Evolutionary conservation across 805 yeast genomes (phyloP), one percentile per base, ranked within the genome.

Genomic region (Nakazawaea laoshanensis): DNA sequence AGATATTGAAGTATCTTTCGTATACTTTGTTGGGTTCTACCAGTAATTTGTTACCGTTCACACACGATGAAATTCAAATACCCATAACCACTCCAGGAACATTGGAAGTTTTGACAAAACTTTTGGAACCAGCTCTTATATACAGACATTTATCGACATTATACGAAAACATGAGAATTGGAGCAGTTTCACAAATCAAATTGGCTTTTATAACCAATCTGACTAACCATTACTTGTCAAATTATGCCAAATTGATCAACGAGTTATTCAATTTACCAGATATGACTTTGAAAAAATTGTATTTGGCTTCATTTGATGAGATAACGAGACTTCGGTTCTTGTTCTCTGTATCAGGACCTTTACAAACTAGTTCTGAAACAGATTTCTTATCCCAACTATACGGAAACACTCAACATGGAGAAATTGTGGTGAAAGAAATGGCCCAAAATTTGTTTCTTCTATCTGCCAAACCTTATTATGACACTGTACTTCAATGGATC

Each of bases 61-160:
- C 52, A 12, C 45, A 48, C 6, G 55, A 55, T 13, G 36, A 42
- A 15, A 46, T 59, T 15, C 48, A 42, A 5, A 47, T 82, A 3
- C 88, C 92, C 1, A 40, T 52, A 1, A 60, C 62, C 27, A 52
- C 80, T 11, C 70, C 76, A 17, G 68, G 67, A 39, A 70, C 86
- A 5, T 59, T 70, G 16, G 63, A 77, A 28, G 75, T 76, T 1
- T 44, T 75, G 18, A 72, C 67, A 36, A 51, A 63, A 18, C 55
- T 82, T 2, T 57, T 79, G 25, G 96, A 87, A 50, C 80, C 86
- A 1, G 89, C 84, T 0, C 53, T 87, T 21, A 55, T 86, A 3
- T 84, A 70, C 53, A 65, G 67, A 32, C 51, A 59, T 27, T 52
- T 85, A 22, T 52, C 50, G 4, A 32, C 11, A 44, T 47, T 14